phyloP scores from a whole-genome alignment of 169 alveolate species.

The Plasmodium inui region DNA sequence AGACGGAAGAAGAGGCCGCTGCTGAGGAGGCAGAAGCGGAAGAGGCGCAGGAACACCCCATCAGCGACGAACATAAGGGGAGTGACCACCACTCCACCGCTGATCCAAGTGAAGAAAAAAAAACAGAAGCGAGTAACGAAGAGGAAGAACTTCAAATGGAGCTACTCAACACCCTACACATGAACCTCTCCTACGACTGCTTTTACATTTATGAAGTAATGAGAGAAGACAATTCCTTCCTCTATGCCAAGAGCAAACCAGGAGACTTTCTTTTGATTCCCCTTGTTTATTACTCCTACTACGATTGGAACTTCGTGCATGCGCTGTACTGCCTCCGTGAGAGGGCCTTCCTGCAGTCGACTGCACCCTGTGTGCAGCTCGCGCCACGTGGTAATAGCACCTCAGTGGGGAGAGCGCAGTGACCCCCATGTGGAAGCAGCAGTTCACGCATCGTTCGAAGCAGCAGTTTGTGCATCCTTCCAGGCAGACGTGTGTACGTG shows the following conservation, averaged over 20 bases:
- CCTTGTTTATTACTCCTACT: slow-evolving; percentile 34
- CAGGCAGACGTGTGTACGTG: neutral
- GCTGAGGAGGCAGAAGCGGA: neutral
- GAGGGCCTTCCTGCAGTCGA: neutral
- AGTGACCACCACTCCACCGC: neutral
- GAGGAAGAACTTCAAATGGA: slow-evolving; percentile 6
- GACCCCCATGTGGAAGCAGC: neutral
- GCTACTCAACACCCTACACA: slow-evolving; percentile 11
- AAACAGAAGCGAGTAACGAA: neutral
- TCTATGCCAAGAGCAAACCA: slow-evolving; percentile 31
- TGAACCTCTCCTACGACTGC: slow-evolving; percentile 54
- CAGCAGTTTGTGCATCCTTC: neutral
- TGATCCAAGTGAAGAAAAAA: neutral
- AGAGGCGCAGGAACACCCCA: neutral
- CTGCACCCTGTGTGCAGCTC: neutral
- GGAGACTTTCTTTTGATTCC: slow-evolving; percentile 63
- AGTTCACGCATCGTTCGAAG: neutral
- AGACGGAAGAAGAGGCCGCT: neutral
- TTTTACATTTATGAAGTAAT: slow-evolving; percentile 59
- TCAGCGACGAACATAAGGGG: neutral
- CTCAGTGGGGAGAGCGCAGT: neutral
- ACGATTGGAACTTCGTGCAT: slow-evolving; percentile 21
- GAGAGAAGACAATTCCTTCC: slow-evolving; percentile 21
- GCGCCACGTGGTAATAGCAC: neutral
- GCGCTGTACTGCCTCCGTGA: slow-evolving; percentile 13